Percentiles rank a stretch among this genome's conserved stretches.
Conservation (phyloP, 1,284 basidiomycete species). For the Trichosporon inkin region DNA sequence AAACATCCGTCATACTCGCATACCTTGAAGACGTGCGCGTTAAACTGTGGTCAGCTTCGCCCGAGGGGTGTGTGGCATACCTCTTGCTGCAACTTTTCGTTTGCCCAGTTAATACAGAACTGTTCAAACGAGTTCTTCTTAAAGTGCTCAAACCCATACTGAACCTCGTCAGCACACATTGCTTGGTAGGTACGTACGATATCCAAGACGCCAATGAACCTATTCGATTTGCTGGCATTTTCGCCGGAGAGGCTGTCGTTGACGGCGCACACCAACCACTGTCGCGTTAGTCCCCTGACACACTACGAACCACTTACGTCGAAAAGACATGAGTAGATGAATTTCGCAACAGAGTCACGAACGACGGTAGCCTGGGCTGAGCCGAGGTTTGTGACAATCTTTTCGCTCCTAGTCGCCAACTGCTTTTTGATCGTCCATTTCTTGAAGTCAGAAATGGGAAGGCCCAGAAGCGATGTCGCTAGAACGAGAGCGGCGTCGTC, state of each 20-base stretch:
- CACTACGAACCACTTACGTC: conserved; percentile 49
- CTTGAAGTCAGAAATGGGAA: conserved; percentile 90
- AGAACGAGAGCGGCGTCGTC: conserved; percentile 74
- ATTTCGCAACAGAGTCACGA: conserved; percentile 94
- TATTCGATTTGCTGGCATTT: conserved; percentile 78
- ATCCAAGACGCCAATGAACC: conserved; percentile 98
- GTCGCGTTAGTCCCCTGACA: neutral
- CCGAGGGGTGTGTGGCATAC: conserved; percentile 49
- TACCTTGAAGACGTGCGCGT: conserved; percentile 92
- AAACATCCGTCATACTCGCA: neutral
- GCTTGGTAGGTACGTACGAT: conserved; percentile 49
- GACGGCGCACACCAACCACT: conserved; percentile 96
- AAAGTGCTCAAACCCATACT: conserved; percentile 93
- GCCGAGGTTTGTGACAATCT: conserved; percentile 84
- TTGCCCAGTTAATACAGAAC: conserved; percentile 99
- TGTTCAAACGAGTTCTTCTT: conserved; percentile 99
- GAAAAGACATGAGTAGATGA: conserved; percentile 96
- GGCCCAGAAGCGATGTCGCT: conserved; percentile 83
- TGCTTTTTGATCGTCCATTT: conserved; percentile 99
- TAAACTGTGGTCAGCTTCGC: conserved; percentile 61
- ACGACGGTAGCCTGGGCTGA: conserved; percentile 91
- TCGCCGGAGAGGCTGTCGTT: conserved; percentile 94
- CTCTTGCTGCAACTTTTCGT: conserved; percentile 95
- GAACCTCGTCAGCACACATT: neutral
- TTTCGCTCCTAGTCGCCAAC: conserved; percentile 88